These are phyloP conservation scores for Pseudisothecium myosuroides DNA, from an alignment of 225 moss, liverwort and hornwort genomes.

Conservation along the genomic window DNA sequence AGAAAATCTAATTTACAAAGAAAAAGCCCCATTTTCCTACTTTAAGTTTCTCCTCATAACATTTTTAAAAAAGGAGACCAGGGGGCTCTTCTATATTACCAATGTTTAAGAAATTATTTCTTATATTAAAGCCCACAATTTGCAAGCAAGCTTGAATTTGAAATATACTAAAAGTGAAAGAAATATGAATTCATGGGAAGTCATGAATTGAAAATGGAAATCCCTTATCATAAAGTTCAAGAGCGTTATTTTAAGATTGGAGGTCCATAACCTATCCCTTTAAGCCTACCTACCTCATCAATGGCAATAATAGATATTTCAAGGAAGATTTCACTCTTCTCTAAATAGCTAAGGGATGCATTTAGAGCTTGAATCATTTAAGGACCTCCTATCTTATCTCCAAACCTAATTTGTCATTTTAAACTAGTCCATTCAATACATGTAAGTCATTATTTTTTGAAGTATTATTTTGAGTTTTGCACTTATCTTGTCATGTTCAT, in stretches of 20 bases:
- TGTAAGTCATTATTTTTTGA: no score
- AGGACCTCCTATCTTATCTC: not conserved
- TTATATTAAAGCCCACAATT: not conserved
- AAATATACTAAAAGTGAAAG: not conserved
- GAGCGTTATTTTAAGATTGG: no score
- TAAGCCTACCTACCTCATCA: no score
- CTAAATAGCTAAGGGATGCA: fast-evolving
- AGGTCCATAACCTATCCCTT: not conserved
- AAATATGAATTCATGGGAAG: not conserved
- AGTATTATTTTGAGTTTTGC: not conserved
- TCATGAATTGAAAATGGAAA: no score
- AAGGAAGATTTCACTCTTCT: not conserved
- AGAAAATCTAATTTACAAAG: not conserved
- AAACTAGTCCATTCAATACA: not conserved
- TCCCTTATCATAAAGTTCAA: no score
- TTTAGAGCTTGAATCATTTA: fast-evolving
- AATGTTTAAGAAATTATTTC: not conserved
- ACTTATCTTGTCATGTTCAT: not conserved
- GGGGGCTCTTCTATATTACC: not conserved
- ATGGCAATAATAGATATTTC: not conserved
- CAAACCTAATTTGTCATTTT: no score
- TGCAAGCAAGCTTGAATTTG: not conserved
- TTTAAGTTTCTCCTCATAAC: not conserved
- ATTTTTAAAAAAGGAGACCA: not conserved
- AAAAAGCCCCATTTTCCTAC: not conserved